Base-by-base conservation (phyloP, 192 early-diverging fungal genomes). In the Coemansia sp. region DNA sequence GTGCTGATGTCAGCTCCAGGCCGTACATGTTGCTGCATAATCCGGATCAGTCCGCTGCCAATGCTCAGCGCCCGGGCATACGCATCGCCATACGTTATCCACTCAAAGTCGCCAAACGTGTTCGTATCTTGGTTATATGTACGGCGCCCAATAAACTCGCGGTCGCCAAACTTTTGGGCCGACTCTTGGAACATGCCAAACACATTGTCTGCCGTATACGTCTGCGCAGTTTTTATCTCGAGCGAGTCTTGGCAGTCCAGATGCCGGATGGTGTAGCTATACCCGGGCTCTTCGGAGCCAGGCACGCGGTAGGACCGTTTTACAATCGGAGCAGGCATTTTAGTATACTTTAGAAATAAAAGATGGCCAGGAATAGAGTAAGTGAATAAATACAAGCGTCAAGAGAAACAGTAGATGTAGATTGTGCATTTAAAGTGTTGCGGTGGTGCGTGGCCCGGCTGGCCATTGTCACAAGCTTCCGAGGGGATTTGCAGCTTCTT, bases 51-150 rank as follows among this genome's bases (percentile, higher is more conserved):
- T 12, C 91, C 91, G 50, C 87, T 87, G 27, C 89, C 91, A 56
- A 93, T 84, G 41, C 85, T 82, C 47, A 75, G 82, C 29, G 83
- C 73, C 15, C 87, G 86, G 43, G 85, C 72, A 65, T 76, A 80
- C 51, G 85, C 83, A 61, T 91, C 82, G 22, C 69, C 74, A 59
- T 91, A 93, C 4, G 88, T 89, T 63, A 86, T 76, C 90, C 90
- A 93, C 17, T 82, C 75, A 73, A 85, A 93, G 14, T 76, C 75
- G 51, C 86, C 91, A 72, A 85, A 85, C 22, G 76, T 82, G 66
- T 86, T 84, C 11, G 87, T 81, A 17, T 79, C 74, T 11, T 76
- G 72, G 72, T 88, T 83, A 63, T 82, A 82, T 2, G 83, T 63
- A 55, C 91, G 88, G 49, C 82, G 83, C 21, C 89, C 91, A 19